These are phyloP conservation scores for Lipomyces spencermartinsiae DNA, from an alignment of 805 yeast genomes.

Conservation along the genomic window DNA sequence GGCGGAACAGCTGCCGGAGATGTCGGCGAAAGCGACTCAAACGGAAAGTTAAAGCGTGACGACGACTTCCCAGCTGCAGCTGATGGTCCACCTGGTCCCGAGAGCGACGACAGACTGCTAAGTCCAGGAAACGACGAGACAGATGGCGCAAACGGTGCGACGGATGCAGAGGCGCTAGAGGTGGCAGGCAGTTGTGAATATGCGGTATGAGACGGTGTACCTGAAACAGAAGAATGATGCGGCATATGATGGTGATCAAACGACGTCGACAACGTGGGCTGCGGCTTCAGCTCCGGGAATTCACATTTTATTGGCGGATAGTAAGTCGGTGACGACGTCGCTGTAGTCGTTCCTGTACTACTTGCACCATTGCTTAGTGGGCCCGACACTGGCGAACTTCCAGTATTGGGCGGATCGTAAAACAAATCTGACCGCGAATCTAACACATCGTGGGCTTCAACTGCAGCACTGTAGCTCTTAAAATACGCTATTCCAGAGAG, in stretches of 20 bases:
- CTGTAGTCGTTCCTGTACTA: constrained; percentile 12
- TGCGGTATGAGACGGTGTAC: constrained; percentile 12
- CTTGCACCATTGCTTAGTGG: constrained; percentile 11
- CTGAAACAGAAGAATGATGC: constrained; percentile 15
- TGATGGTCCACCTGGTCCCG: neutral
- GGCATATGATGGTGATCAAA: constrained; percentile 13
- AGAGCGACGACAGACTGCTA: constrained; percentile 15
- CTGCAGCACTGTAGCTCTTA: constrained; percentile 43
- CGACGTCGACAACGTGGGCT: constrained; percentile 8
- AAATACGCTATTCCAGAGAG: constrained; percentile 44
- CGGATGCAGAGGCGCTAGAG: constrained; percentile 11
- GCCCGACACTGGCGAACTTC: constrained; percentile 9
- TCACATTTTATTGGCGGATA: constrained; percentile 27
- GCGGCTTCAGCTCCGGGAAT: constrained; percentile 12
- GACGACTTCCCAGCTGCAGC: constrained; percentile 16
- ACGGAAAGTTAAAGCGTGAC: constrained; percentile 32
- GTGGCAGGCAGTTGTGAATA: constrained; percentile 6
- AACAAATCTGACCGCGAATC: constrained; percentile 44
- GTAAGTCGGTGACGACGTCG: constrained; percentile 29
- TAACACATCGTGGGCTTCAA: constrained; percentile 42
- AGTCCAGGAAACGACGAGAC: constrained; percentile 19
- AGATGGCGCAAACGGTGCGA: constrained; percentile 20
- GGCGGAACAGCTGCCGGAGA: constrained; percentile 22
- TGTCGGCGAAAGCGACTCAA: constrained; percentile 32
- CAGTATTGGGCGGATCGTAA: constrained; percentile 19